Conservation (phyloP, 2,329 filamentous ascomycete genomes). For the Colletotrichum sp. region DNA sequence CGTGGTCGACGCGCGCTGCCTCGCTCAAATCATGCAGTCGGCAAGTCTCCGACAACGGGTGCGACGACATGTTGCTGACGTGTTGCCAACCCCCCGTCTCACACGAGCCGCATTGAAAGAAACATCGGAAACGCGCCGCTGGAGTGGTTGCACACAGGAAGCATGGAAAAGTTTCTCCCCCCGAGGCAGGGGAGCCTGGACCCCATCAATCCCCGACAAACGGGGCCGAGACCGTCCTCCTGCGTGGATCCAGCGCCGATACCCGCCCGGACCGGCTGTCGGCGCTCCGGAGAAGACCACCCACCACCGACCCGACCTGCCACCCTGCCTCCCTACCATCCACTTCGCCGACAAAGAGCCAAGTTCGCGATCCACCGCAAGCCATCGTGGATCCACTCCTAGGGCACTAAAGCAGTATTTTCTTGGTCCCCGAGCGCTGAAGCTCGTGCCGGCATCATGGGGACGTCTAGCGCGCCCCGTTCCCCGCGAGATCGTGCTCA, state of each 20-base stretch:
- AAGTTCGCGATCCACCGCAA: not conserved
- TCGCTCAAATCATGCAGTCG: not conserved
- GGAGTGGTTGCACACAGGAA: not conserved
- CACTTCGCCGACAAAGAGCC: constrained; percentile 1
- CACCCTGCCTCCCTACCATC: not conserved
- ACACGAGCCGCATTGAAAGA: not conserved
- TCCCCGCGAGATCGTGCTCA: not conserved
- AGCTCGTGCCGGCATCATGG: not conserved
- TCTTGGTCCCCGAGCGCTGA: not conserved
- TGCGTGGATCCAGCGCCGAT: constrained; percentile 7
- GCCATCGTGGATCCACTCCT: not conserved
- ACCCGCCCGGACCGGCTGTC: constrained; percentile 18
- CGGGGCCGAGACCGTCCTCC: constrained; percentile 3
- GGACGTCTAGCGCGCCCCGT: not conserved
- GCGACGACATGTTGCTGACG: not conserved
- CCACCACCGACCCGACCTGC: not conserved
- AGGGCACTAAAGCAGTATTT: not conserved
- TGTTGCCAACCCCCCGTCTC: not conserved
- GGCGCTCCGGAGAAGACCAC: not conserved
- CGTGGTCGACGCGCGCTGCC: not conserved
- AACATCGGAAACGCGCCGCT: not conserved
- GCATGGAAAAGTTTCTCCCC: not conserved
- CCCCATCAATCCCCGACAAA: constrained; percentile 8
- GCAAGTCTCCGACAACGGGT: not conserved
- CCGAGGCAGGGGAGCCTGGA: not conserved